Conservation (phyloP, 192 early-diverging fungal species). For the Cetraspora pellucida region DNA sequence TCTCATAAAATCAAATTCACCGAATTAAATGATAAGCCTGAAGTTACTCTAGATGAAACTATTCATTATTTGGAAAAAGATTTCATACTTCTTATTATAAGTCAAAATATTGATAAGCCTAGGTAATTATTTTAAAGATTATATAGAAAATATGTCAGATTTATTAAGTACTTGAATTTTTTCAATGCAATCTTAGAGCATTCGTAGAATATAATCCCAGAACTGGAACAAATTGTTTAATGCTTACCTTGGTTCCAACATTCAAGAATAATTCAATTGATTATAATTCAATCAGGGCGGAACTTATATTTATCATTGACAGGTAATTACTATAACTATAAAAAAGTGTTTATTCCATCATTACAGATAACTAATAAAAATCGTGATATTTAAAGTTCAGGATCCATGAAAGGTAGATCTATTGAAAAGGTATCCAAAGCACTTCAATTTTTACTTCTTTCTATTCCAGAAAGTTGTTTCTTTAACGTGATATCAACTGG, state of each 20-base stretch:
- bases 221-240: slow-evolving; percentile 20
- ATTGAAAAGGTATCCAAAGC: slow-evolving; percentile 46
- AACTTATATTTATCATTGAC: slow-evolving; percentile 51
- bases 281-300: slow-evolving; percentile 20
- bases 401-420: slow-evolving; percentile 47
- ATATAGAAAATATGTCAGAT: not conserved
- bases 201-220: slow-evolving; percentile 30
- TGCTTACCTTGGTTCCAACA: slow-evolving; percentile 36
- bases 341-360: not conserved
- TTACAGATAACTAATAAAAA: not conserved
- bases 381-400: slow-evolving; percentile 38
- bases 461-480: slow-evolving; percentile 46
- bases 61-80: slow-evolving; percentile 27
- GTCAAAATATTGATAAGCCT: slow-evolving; percentile 22
- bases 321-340: slow-evolving; percentile 40
- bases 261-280: not conserved
- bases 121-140: slow-evolving; percentile 8
- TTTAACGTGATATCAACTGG: slow-evolving; percentile 61
- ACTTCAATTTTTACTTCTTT: slow-evolving; percentile 50
- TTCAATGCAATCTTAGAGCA: slow-evolving; percentile 13
- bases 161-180: not conserved
- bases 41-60: no score
- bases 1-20: no score
- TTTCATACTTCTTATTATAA: slow-evolving; percentile 30
- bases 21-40: no score